These are phyloP conservation scores for Plasmodium knowlesi DNA, from an alignment of 169 alveolate species.

Conservation along the genomic window DNA sequence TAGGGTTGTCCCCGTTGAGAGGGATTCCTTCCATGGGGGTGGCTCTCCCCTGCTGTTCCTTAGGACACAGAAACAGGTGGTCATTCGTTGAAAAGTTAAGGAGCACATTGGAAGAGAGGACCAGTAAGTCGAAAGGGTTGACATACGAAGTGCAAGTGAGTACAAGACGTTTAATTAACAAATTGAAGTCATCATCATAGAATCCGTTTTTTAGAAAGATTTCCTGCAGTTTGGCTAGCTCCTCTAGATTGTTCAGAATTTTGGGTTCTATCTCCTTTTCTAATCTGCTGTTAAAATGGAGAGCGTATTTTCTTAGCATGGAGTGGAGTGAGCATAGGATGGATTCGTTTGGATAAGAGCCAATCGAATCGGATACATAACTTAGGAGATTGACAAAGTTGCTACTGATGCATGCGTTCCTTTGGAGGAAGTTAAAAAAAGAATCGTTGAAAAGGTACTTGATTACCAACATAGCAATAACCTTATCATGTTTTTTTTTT, in stretches of 20 bases:
- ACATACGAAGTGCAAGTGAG: neutral
- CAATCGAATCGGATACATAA: neutral
- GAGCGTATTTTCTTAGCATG: neutral
- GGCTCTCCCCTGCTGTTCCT: neutral
- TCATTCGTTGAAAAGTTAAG: conserved; percentile 23
- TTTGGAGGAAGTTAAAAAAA: conserved; percentile 22
- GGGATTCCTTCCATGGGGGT: neutral
- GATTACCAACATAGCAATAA: neutral
- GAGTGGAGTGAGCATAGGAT: neutral
- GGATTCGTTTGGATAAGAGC: neutral
- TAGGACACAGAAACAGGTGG: neutral
- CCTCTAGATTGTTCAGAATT: neutral
- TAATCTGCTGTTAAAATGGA: neutral
- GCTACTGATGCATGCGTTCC: neutral
- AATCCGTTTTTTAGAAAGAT: conserved; percentile 8
- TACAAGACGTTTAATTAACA: conserved; percentile 29
- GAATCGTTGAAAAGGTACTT: conserved; percentile 3
- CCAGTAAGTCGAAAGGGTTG: conserved; percentile 4
- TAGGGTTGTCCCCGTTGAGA: neutral
- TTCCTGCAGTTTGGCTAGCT: conserved; percentile 13
- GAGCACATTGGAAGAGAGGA: conserved; percentile 4
- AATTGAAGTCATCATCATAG: conserved; percentile 2
- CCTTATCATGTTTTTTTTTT: neutral
- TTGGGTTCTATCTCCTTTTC: neutral
- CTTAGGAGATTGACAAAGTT: conserved; percentile 1